Percentiles rank a stretch among this genome's conserved stretches.
phyloP scores from a whole-genome alignment of 2,329 filamentous ascomycete genomes.

The Cadophora luteo-olivacea region DNA sequence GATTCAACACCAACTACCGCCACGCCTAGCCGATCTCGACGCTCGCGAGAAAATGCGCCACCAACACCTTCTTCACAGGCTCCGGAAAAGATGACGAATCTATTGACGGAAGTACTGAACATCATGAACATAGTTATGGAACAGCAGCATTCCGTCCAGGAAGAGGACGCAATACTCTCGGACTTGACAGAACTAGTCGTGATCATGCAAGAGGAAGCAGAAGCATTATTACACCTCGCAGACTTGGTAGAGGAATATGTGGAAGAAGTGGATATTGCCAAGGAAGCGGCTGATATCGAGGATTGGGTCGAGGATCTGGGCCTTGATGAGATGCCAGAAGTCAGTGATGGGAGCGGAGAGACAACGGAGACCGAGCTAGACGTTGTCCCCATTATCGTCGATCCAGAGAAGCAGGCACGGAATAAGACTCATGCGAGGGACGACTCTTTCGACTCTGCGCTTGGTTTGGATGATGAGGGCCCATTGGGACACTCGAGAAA shows the following conservation, averaged over 20 bases:
- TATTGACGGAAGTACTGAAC: constrained; percentile 30
- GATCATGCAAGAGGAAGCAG: constrained; percentile 37
- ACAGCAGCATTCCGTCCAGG: constrained; percentile 18
- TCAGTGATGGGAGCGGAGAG: constrained; percentile 1
- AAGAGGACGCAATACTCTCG: constrained; percentile 26
- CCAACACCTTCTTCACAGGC: constrained; percentile 27
- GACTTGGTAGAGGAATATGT: constrained; percentile 33
- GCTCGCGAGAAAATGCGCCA: background rate
- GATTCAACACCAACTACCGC: background rate
- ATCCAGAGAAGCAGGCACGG: background rate
- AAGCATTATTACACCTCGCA: constrained; percentile 28
- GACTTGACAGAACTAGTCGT: constrained; percentile 33
- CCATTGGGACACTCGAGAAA: constrained; percentile 2
- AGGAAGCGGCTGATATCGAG: constrained; percentile 22
- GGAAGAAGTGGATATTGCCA: constrained; percentile 27
- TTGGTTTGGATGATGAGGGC: constrained; percentile 7
- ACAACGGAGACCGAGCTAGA: background rate
- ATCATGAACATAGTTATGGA: constrained; percentile 35
- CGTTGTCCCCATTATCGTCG: background rate
- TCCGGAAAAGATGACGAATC: constrained; percentile 29
- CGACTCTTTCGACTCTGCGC: constrained; percentile 16
- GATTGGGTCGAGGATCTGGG: constrained; percentile 9
- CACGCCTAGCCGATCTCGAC: background rate
- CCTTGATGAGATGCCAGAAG: background rate
- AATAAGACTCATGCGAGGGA: constrained; percentile 7